Evolutionary conservation across 2,329 filamentous ascomycete species (phyloP).

Genomic region (Aspergillus intermedius): DNA sequence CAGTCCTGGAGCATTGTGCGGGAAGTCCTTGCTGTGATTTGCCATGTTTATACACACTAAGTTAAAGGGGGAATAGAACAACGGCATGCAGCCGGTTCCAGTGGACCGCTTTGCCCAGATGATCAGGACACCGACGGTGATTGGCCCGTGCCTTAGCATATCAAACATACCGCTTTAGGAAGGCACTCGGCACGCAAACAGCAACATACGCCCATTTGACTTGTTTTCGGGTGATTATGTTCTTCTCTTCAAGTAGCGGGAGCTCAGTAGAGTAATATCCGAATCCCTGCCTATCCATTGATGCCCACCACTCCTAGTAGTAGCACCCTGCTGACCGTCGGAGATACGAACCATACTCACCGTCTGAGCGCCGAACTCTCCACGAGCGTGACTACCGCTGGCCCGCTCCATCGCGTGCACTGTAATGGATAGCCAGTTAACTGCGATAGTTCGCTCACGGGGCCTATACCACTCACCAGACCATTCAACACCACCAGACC

Average conservation of each 20-base stretch:
- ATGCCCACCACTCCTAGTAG: not conserved
- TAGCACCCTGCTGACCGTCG: not conserved
- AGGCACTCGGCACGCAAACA: too few relatives aligned
- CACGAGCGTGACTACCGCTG: not conserved
- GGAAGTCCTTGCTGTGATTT: not conserved
- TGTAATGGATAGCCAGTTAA: not conserved
- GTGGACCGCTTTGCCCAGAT: not conserved
- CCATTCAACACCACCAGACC: not conserved
- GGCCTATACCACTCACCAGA: not conserved
- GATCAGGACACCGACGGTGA: not conserved
- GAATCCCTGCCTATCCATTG: too few relatives aligned
- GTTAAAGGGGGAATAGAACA: not conserved
- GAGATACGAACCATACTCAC: not conserved
- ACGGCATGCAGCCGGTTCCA: not conserved
- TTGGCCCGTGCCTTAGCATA: not conserved
- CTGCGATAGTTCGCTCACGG: not conserved
- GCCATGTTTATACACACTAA: too few relatives aligned
- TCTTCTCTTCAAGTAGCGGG: too few relatives aligned
- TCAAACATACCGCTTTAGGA: not conserved
- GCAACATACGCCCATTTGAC: too few relatives aligned
- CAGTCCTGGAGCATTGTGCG: not conserved
- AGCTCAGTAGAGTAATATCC: too few relatives aligned
- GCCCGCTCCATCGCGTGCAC: not conserved
- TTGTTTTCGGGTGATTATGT: too few relatives aligned
- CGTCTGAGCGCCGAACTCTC: not conserved